Conservation (phyloP, 805 yeast genomes). For the Hanseniaspora mollemarum region DNA sequence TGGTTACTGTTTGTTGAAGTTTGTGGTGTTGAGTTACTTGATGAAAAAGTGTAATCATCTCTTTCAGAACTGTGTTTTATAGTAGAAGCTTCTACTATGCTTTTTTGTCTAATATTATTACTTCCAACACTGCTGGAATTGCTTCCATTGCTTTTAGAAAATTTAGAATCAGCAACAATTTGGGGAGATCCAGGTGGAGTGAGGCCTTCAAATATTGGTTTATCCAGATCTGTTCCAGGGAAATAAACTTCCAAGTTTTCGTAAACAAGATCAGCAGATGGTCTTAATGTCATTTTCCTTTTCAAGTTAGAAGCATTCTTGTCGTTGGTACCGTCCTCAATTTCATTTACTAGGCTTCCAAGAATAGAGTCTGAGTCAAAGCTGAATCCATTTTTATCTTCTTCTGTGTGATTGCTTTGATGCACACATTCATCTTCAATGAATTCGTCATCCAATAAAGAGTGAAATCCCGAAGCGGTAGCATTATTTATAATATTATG, state of each 20-base stretch:
- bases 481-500: constrained; percentile 22
- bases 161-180: constrained; percentile 8
- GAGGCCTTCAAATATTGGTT: constrained; percentile 70
- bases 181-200: constrained; percentile 48
- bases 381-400: constrained; percentile 13
- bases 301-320: not conserved
- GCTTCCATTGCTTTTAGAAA: constrained; percentile 4
- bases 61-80: constrained; percentile 14
- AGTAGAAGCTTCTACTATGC: constrained; percentile 14
- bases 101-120: not conserved
- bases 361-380: constrained; percentile 14
- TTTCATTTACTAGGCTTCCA: constrained; percentile 9
- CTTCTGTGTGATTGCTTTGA: constrained; percentile 15
- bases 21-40: not conserved
- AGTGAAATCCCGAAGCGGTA: not conserved
- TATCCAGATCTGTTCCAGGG: constrained; percentile 85
- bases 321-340: not conserved
- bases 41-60: constrained; percentile 15
- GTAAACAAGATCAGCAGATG: constrained; percentile 88
- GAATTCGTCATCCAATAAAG: not conserved
- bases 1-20: constrained; percentile 9
- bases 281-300: constrained; percentile 63
- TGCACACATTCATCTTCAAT: not conserved
- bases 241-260: constrained; percentile 83
- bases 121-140: not conserved